Evolutionary conservation across 306 rosid genomes (phyloP), one percentile per base, ranked within the genome.

Genomic region (Sechiopsis laciniata): DNA sequence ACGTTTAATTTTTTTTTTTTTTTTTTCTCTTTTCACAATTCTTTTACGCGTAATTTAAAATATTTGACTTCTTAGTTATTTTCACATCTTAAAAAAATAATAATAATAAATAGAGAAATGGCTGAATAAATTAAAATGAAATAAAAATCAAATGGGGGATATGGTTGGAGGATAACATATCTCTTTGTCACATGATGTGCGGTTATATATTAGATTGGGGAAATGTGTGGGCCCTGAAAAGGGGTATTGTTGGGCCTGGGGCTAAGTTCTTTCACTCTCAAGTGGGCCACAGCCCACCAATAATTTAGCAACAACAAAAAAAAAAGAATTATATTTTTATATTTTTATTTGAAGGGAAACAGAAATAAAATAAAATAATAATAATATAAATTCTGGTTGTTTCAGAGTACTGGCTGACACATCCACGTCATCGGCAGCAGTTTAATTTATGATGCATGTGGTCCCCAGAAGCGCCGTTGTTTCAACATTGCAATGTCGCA

Each of bases 211-310:
- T 37, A 13, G 48, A 68, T 21, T 21, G 57, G 6, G 42, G 57
- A 19, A 21, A 68, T 48, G 48, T 42, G 73, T 69, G 75, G 64
- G 75, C 53, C 63, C 65, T 0, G 4, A 1, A 17, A 40, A 35
- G 75, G 75, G 75, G 35, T 55, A 32, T 55, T 29, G 64, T 72
- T 55, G 62, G 75, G 75, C 64, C 75, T 54, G n/a, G 63, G 17
- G 10, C 52, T 54, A 29, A 5, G 26, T 29, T 37, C 45, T 37
- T 37, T 37, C 45, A 1, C 45, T 37, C 45, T 71, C 61, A 16
- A 51, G 62, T 73, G 76, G 75, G 75, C 75, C 75, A 72, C 14
- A 50, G 55, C 73, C 73, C 73, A 69, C 45, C 11, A 69, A 22
- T 50, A 48, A 69, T 69, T 69, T 50, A 48, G 11, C 11, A 9